These are phyloP conservation scores for Diaporthe citriasiana DNA, from an alignment of 2,329 filamentous ascomycete species.

Conservation along the genomic window DNA sequence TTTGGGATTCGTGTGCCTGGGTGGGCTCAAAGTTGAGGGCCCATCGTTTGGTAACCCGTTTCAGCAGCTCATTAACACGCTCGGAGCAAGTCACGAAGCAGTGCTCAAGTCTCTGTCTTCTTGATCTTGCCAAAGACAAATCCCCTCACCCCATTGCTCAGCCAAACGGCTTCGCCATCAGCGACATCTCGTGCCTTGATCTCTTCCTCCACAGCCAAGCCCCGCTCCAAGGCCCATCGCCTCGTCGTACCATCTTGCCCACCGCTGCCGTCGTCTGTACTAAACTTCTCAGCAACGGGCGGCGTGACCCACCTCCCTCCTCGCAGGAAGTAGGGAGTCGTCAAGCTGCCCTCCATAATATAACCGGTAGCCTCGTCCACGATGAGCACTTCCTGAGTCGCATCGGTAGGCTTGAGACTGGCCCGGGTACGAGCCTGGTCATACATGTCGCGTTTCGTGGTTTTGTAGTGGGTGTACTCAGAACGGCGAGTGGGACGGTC, in stretches of 20 bases:
- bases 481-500: conserved; percentile 57
- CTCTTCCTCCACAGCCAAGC: conserved; percentile 75
- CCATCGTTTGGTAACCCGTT: not conserved
- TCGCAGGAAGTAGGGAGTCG: conserved; percentile 86
- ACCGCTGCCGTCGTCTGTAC: conserved; percentile 67
- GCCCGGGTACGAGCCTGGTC: conserved; percentile 75
- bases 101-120: not conserved
- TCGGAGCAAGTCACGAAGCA: too few relatives aligned
- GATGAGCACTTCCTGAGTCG: conserved; percentile 79
- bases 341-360: conserved; percentile 89
- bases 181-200: conserved; percentile 72
- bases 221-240: conserved; percentile 83
- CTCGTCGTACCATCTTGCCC: conserved; percentile 88
- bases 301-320: conserved; percentile 85
- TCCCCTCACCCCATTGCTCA: conserved; percentile 89
- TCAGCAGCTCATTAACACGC: not conserved
- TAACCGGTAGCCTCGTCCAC: conserved; percentile 71
- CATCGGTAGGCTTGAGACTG: conserved; percentile 63
- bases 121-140: conserved; percentile 70
- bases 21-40: not conserved
- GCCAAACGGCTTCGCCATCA: conserved; percentile 84
- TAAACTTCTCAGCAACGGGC: conserved; percentile 63
- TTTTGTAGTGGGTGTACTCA: conserved; percentile 89
- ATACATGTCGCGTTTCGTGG: conserved; percentile 81
- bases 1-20: not conserved